Evolutionary conservation across 2,329 filamentous ascomycete species (phyloP).

Genomic region (Xylaria polymorpha): DNA sequence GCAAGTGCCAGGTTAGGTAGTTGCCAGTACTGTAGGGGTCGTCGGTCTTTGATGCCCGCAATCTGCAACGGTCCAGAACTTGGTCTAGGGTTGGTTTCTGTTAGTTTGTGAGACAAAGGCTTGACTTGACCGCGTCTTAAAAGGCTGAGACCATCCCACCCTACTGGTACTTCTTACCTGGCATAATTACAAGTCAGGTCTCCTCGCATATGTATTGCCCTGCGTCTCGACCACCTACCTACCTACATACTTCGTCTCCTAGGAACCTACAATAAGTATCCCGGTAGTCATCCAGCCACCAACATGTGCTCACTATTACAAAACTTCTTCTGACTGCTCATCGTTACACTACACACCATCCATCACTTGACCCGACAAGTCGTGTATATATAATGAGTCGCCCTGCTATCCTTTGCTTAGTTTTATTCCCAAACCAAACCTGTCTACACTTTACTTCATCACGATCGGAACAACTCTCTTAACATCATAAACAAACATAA

Average conservation of each 20-base stretch:
- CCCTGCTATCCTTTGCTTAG: constrained; percentile 33
- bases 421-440: constrained; percentile 33
- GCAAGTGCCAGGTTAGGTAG: constrained; percentile 16
- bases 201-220: constrained; percentile 22
- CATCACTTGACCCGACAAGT: constrained; percentile 26
- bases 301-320: constrained; percentile 27
- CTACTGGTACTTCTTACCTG: background rate
- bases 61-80: constrained; percentile 17
- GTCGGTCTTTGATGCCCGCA: constrained; percentile 27
- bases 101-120: constrained; percentile 31
- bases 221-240: constrained; percentile 6
- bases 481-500: constrained; percentile 41
- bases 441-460: constrained; percentile 38
- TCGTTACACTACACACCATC: constrained; percentile 33
- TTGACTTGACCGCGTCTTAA: constrained; percentile 24
- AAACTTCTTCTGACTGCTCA: constrained; percentile 18
- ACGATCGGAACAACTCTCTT: constrained; percentile 36
- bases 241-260: background rate
- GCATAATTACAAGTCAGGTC: background rate
- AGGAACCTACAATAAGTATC: background rate
- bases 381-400: constrained; percentile 42
- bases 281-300: constrained; percentile 13
- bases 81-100: background rate
- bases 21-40: constrained; percentile 22
- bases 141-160: constrained; percentile 12